phyloP scores from a whole-genome alignment of 352 stramenopile species.

The Phytophthora fragariae region DNA sequence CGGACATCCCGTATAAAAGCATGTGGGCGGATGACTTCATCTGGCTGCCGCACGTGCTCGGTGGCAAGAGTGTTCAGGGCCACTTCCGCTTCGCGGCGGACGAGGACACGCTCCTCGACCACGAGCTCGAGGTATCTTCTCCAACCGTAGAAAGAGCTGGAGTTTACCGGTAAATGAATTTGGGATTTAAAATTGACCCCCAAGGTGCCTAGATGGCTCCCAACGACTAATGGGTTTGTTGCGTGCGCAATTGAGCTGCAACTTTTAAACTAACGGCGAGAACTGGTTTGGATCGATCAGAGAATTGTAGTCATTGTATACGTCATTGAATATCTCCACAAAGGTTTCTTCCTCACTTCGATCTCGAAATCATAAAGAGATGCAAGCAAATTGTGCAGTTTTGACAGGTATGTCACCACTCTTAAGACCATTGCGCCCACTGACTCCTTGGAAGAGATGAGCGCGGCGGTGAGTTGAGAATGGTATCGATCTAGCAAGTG shows the following conservation, averaged over 20 bases:
- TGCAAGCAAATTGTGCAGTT: neutral
- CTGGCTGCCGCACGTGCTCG: conserved; percentile 85
- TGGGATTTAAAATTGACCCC: no score
- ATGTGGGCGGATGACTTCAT: conserved; percentile 91
- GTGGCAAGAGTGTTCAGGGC: conserved; percentile 67
- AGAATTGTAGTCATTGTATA: conserved; percentile 90
- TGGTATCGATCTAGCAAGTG: conserved; percentile 72
- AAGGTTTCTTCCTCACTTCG: conserved; percentile 83
- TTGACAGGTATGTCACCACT: conserved; percentile 60
- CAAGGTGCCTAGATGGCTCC: no score
- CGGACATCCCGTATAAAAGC: conserved; percentile 72
- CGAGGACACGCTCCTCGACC: conserved; percentile 70
- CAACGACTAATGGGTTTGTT: no score
- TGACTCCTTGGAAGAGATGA: conserved; percentile 58
- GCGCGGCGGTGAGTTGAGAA: conserved; percentile 78
- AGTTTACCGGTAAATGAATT: no score
- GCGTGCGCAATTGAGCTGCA: no score
- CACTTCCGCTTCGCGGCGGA: conserved; percentile 79
- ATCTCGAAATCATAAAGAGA: conserved; percentile 29
- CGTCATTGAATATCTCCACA: conserved; percentile 79
- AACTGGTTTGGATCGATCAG: conserved; percentile 68
- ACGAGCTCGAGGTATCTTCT: conserved; percentile 44
- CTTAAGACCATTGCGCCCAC: conserved; percentile 81
- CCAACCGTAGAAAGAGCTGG: neutral
- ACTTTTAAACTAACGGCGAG: neutral